These are phyloP conservation scores for Blastocystis sp. DNA, from an alignment of 352 stramenopile species.

Conservation along the genomic window DNA sequence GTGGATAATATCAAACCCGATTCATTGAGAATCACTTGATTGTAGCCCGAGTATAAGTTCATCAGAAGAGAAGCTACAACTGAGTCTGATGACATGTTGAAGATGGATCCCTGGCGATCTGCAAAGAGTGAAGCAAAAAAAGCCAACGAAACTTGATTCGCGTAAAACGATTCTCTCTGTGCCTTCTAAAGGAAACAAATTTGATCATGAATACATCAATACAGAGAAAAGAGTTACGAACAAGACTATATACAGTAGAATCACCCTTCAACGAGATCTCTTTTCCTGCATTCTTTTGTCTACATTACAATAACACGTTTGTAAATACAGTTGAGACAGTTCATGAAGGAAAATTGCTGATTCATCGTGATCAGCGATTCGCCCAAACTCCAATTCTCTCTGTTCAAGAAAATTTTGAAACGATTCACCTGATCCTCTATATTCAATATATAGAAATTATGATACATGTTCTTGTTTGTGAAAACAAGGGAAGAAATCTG, in stretches of 20 bases:
- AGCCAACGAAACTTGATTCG: not conserved
- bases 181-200: not conserved
- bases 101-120: constrained; percentile 43
- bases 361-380: not conserved
- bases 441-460: not conserved
- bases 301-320: not conserved
- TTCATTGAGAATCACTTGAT: not conserved
- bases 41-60: constrained; percentile 30
- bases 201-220: not conserved
- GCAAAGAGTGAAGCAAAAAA: constrained; percentile 49
- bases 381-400: not conserved
- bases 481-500: no score
- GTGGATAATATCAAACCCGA: not conserved
- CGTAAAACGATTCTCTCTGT: not conserved
- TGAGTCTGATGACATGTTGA: not conserved
- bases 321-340: not conserved
- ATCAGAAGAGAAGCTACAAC: not conserved
- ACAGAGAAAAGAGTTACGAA: constrained; percentile 12
- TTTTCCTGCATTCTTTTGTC: not conserved
- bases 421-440: not conserved
- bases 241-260: constrained; percentile 17
- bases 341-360: not conserved
- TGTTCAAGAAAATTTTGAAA: not conserved
- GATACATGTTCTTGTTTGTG: not conserved
- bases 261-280: not conserved